phyloP scores from a whole-genome alignment of 495 filamentous ascomycete genomes.

The Neurospora pannonica region DNA sequence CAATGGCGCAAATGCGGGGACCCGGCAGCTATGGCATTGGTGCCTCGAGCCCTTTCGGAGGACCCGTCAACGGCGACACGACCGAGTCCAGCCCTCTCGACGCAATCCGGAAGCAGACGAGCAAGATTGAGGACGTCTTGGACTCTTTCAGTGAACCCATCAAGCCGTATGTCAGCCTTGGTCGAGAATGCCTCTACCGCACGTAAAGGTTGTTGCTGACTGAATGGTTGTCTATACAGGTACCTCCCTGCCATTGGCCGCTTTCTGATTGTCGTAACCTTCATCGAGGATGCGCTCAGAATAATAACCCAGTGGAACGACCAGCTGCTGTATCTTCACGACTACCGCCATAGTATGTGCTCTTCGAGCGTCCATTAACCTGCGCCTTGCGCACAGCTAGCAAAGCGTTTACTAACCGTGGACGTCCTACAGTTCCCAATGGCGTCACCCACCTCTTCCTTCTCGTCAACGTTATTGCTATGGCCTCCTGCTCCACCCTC shows the following conservation, averaged over 20 bases:
- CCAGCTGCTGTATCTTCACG: slow-evolving; percentile 84
- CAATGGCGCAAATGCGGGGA: slow-evolving; percentile 93
- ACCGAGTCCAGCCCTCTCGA: slow-evolving; percentile 82
- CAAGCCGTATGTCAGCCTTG: slow-evolving; percentile 70
- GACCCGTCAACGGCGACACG: slow-evolving; percentile 40
- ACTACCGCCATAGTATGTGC: slow-evolving; percentile 82
- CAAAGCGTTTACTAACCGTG: slow-evolving; percentile 8
- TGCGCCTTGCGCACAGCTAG: not conserved
- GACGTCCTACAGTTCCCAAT: slow-evolving; percentile 55
- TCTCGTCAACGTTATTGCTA: slow-evolving; percentile 79
- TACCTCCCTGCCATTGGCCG: slow-evolving; percentile 92
- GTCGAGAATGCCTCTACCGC: not conserved
- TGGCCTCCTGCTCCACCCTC: slow-evolving; percentile 70
- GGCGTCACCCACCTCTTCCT: slow-evolving; percentile 94
- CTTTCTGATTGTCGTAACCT: slow-evolving; percentile 96
- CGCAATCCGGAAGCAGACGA: slow-evolving; percentile 85
- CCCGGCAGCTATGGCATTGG: slow-evolving; percentile 93
- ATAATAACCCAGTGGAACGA: slow-evolving; percentile 98
- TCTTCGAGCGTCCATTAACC: slow-evolving; percentile 7
- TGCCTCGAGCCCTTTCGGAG: slow-evolving; percentile 61
- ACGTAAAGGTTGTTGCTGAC: not conserved
- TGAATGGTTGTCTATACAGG: slow-evolving; percentile 32
- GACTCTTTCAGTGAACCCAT: slow-evolving; percentile 84
- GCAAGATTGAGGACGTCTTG: slow-evolving; percentile 93
- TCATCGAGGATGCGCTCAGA: slow-evolving; percentile 90